phyloP scores from a whole-genome alignment of 2,329 filamentous ascomycete genomes.

The Ophiostoma angusticollis region DNA sequence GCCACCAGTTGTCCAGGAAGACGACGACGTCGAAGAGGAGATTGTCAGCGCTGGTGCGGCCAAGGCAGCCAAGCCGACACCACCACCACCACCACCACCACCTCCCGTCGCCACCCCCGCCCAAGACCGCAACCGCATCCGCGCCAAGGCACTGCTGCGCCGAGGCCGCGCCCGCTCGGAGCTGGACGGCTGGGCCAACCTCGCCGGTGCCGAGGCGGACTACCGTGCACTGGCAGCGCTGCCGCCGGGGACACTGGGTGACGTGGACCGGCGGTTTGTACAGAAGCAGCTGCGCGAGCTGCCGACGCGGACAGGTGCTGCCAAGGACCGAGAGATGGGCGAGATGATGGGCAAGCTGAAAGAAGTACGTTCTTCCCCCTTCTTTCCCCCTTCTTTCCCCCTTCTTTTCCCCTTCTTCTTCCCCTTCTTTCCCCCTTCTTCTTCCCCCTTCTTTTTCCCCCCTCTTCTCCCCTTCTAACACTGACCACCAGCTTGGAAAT shows the following conservation, averaged over 20 bases:
- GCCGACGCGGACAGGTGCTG: conserved; percentile 57
- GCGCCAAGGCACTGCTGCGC: conserved; percentile 70
- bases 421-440: too few relatives aligned
- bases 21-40: conserved; percentile 38
- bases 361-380: conserved; percentile 49
- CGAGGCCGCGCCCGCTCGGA: conserved; percentile 61
- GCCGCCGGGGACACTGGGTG: conserved; percentile 36
- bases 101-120: conserved; percentile 12
- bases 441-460: too few relatives aligned
- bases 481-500: conserved; percentile 63
- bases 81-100: conserved; percentile 11
- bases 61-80: conserved; percentile 28
- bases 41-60: conserved; percentile 47
- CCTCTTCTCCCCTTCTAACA: too few relatives aligned
- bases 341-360: conserved; percentile 99
- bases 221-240: conserved; percentile 51
- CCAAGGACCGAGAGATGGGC: conserved; percentile 75
- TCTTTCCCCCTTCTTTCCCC: too few relatives aligned
- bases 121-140: conserved; percentile 60
- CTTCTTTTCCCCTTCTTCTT: too few relatives aligned
- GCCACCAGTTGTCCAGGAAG: conserved; percentile 27
- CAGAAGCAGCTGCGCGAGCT: conserved; percentile 51
- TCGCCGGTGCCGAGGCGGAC: conserved; percentile 68
- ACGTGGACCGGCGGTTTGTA: conserved; percentile 56
- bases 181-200: conserved; percentile 62